Evolutionary conservation across 129 eudicot species (phyloP), one percentile per base, ranked within the genome.

Genomic region (Helichrysum umbraculigerum): DNA sequence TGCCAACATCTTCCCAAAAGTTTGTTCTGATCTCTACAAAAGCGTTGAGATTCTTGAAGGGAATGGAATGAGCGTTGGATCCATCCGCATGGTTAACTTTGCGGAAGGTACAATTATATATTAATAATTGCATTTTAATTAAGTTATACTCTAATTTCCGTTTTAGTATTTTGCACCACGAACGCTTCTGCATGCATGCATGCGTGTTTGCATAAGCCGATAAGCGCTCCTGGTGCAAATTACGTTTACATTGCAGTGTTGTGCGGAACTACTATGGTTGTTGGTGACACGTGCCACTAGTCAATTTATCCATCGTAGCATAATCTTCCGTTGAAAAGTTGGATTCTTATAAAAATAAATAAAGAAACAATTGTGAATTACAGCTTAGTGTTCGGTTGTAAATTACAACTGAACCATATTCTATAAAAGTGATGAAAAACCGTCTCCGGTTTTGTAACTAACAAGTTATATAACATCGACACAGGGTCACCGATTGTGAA

Each of bases 31-130:
- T 32, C 79, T 82, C 20, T 90, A 88, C 84, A 82, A 90, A 74
- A 67, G 78, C 77, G 85, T 92, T 59, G 78, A 92, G 63, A 28
- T 92, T 34, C 69, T 92, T 73, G 96, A 92, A 80, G 96, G 98
- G 32, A 94, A 92, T 64, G 98, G 96, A 50, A 75, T 69, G 10
- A 77, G 96, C 19, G 89, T 79, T 67, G 97, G 96, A 51, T 88
- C 97, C 11, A 73, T 90, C 70, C 95, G 90, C 50, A 56, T 86
- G n/a, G 70, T 90, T 73, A 79, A 80, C 44, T 92, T 77, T 68
- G 82, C 88, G 28, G 89, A 87, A 76, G 98, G 98, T 92, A 86
- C 28, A 25, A 22, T 64, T 16, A n/a, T 75, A 2, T 66, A 88
- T 35, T 35, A 39, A 39, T 39, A 39, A 39, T 39, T n/a, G 8